Evolutionary conservation across 441 rosid species (phyloP), one percentile per base, ranked within the genome.

Genomic region (Gossypium aridum): DNA sequence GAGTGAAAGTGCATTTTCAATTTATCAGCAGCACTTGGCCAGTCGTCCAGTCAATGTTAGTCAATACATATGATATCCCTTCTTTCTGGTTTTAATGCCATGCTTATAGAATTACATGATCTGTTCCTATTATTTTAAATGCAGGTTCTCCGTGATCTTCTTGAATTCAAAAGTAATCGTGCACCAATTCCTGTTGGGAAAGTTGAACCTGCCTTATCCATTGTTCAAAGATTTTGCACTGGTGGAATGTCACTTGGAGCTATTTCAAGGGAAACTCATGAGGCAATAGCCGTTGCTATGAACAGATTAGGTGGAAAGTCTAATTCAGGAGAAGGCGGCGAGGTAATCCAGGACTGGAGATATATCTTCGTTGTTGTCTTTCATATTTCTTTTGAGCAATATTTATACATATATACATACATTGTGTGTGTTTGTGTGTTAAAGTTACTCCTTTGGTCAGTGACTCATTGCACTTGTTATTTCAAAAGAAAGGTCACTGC

Each of bases 201-300:
- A 87, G 99, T 96, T 47, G 99, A 96, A 83, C 94, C 99, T 19
- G 98, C 98, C 8, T 71, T 80, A 49, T 86, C 97, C 54, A 96
- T 96, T 67, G 99, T 93, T 62, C 81, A 92, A 76, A 89, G 98
- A 67, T 96, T 96, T 83, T 96, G 99, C 85, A 96, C 99, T 56
- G 99, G 98, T 71, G 99, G 98, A 73, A 96, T 96, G 98, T 93
- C 99, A 13, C 98, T 96, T 57, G 99, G 99, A 78, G 99, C 99
- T 77, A 96, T 96, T 73, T 96, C 99, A 71, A 92, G 99, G 85
- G 99, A 96, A 82, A 96, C 99, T 80, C 99, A 96, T 80, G 99
- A 96, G 87, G 98, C 98, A 34, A 96, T 96, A 86, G 98, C 98
- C 82, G 87, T 93, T 84, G 99, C 98, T 56, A 96, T 93, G 99